Percentiles rank a stretch among this genome's conserved stretches.
These are phyloP conservation scores for Lactarius quietus DNA, from an alignment of 768 basidiomycete species.

Conservation along the genomic window DNA sequence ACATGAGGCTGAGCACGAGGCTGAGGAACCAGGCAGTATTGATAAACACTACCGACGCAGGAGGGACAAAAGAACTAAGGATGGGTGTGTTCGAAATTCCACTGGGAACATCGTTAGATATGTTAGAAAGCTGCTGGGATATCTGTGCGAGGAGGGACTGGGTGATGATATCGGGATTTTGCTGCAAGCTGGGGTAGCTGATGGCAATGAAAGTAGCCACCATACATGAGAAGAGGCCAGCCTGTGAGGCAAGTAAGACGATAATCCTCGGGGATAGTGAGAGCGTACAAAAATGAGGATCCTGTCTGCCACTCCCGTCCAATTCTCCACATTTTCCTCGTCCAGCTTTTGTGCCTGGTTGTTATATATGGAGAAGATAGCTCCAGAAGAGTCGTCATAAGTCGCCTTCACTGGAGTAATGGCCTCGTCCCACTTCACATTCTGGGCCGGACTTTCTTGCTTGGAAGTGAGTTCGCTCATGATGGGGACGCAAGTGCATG, in stretches of 20 bases:
- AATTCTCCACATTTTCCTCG: conserved; percentile 2
- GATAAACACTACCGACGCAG: not conserved
- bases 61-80: not conserved
- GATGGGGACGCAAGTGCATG: not conserved
- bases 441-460: not conserved
- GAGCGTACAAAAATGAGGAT: conserved; percentile 12
- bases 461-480: not conserved
- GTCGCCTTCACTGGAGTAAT: not conserved
- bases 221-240: conserved; percentile 11
- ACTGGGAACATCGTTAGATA: not conserved
- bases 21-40: conserved; percentile 14
- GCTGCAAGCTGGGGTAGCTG: not conserved
- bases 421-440: not conserved
- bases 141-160: conserved; percentile 15
- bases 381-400: not conserved
- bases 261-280: not conserved
- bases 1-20: not conserved
- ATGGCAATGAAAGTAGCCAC: conserved; percentile 3
- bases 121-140: conserved; percentile 8
- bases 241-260: not conserved
- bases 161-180: conserved; percentile 8
- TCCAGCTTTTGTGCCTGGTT: not conserved
- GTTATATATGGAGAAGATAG: not conserved
- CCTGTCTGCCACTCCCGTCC: conserved; percentile 14
- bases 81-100: not conserved